These are phyloP conservation scores for Priceomyces fermenticarens DNA, from an alignment of 805 yeast species.

Conservation along the genomic window DNA sequence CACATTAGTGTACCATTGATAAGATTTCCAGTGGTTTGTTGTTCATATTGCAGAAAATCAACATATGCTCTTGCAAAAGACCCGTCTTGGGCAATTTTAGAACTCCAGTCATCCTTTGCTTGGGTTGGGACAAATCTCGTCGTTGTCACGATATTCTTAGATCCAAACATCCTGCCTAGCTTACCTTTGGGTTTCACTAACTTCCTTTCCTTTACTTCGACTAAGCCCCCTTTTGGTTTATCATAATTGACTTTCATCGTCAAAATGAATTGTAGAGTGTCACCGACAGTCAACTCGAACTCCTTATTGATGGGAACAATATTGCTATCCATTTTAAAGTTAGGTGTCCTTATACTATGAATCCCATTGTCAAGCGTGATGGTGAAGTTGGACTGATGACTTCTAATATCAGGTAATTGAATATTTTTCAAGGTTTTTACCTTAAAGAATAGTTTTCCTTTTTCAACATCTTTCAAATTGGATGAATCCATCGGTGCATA, in stretches of 20 bases:
- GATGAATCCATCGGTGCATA: neutral
- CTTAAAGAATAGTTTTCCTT: constrained; percentile 56
- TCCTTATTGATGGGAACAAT: constrained; percentile 58
- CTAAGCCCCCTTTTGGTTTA: constrained; percentile 46
- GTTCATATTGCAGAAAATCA: constrained; percentile 56
- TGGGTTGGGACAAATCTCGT: constrained; percentile 53
- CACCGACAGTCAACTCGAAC: constrained; percentile 69
- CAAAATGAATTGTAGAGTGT: constrained; percentile 58
- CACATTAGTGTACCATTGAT: constrained; percentile 56
- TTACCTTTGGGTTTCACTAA: constrained; percentile 44
- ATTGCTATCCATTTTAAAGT: constrained; percentile 34
- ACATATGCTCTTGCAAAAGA: constrained; percentile 81
- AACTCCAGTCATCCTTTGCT: constrained; percentile 58
- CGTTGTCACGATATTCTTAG: constrained; percentile 45
- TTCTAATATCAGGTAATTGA: constrained; percentile 43
- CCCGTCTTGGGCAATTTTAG: constrained; percentile 76
- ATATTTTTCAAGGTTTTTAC: constrained; percentile 46
- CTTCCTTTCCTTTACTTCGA: constrained; percentile 59
- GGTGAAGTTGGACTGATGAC: constrained; percentile 48
- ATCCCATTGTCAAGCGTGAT: constrained; percentile 75
- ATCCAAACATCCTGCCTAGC: constrained; percentile 47
- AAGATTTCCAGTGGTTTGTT: constrained; percentile 52
- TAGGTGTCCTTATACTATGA: constrained; percentile 69
- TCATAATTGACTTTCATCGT: constrained; percentile 69
- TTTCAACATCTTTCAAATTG: constrained; percentile 5